A percentile compares a stretch with the other conserved stretches of the same genome.
These are phyloP conservation scores for Ascochyta viciae-villosae DNA, from an alignment of 2,329 filamentous ascomycete genomes.

Conservation along the genomic window DNA sequence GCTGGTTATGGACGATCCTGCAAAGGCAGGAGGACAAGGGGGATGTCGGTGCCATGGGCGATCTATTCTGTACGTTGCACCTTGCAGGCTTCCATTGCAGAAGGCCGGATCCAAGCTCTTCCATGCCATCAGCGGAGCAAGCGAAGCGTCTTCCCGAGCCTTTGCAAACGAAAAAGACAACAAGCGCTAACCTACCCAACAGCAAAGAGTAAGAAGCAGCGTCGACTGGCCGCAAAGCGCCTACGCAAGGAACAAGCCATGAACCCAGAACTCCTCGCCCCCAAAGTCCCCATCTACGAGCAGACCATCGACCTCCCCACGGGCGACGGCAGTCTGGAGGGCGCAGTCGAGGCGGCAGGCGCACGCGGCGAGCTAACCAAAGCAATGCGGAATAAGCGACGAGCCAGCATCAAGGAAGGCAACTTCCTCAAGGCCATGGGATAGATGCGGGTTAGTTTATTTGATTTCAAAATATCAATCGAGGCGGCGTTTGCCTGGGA, in stretches of 20 bases:
- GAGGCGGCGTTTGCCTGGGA: too few relatives aligned
- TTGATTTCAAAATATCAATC: too few relatives aligned
- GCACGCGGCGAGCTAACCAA: conserved; percentile 70
- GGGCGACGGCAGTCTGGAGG: conserved; percentile 57
- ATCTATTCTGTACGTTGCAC: conserved; percentile 76
- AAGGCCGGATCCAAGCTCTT: too few relatives aligned
- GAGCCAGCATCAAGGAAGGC: conserved; percentile 79
- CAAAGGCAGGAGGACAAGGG: conserved; percentile 63
- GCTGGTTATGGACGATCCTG: conserved; percentile 79
- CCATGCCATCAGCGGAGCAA: too few relatives aligned
- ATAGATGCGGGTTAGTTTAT: conserved; percentile 28
- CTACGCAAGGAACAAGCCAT: conserved; percentile 67
- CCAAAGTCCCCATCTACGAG: conserved; percentile 75
- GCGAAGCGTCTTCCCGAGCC: too few relatives aligned
- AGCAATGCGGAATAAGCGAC: conserved; percentile 77
- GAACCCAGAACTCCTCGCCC: conserved; percentile 68
- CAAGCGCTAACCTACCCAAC: neutral
- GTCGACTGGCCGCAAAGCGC: conserved; percentile 73
- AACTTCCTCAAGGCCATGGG: conserved; percentile 85
- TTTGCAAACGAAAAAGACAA: neutral
- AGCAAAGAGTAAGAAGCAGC: conserved; percentile 81
- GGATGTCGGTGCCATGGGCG: conserved; percentile 66
- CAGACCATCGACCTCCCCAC: conserved; percentile 77
- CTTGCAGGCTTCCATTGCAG: neutral
- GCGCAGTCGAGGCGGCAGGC: conserved; percentile 53